Evolutionary conservation across 2,329 filamentous ascomycete species (phyloP), one percentile per base, ranked within the genome.

Genomic region (Lachnellula willkommii): DNA sequence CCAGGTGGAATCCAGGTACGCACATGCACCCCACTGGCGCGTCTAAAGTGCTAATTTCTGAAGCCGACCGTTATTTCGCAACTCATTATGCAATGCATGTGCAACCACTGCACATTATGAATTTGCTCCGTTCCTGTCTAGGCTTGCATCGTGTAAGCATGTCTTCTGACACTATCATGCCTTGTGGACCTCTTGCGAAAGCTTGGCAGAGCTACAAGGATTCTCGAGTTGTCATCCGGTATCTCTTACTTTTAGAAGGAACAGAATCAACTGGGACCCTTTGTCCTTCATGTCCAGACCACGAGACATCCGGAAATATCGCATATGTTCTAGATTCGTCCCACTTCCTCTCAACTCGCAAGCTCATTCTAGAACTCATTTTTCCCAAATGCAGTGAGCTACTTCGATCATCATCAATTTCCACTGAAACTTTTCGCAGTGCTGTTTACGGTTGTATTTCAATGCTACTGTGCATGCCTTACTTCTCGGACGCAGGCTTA

Each of bases 1-100:
- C 84, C 36, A 86, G 81, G 65, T 99, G 93, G 91, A 85, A 84
- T 62, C 88, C 91, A 61, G 85, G 89, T 93, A 76, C 69, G 80
- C 71, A 53, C 20, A 49, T 36, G 36, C 43, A 22, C 37, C 6
- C 43, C 8, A 52, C 51, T 49, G 49, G 50, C n/a, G 3, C 11
- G 17, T 14, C 11, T 24, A 17, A 47, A 40, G 52, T 47, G 57
- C 55, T 55, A 57, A 63, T 47, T 55, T 14, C 52, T 37, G 32
- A 60, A 88, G 84, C 78, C 40, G 90, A 95, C 65, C 75, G 81
- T 54, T 74, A 77, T 4, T 89, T 88, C 70, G 81, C 84, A n/a
- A 79, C 82, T 5, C 79, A 82, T 17, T 79, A 86, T 62, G 81
- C 84, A 2, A 71, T 76, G 11, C 87, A 88, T 69, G 80, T 84